Conservation (phyloP, 495 filamentous ascomycete genomes). For the Platismatia glauca region DNA sequence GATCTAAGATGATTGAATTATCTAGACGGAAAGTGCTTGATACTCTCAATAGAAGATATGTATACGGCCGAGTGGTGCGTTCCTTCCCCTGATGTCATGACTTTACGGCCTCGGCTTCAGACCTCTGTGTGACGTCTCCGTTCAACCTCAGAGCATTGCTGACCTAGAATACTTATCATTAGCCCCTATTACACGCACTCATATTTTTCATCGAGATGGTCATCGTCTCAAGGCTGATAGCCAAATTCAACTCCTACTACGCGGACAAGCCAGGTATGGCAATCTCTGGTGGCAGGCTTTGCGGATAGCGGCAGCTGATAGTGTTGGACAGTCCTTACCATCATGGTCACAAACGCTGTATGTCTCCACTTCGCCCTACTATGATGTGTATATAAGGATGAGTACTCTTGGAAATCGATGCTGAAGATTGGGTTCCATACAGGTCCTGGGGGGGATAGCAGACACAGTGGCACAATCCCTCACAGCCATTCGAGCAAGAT, state of each 20-base stretch:
- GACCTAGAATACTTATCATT: constrained; percentile 19
- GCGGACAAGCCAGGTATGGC: constrained; percentile 66
- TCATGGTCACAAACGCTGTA: constrained; percentile 97
- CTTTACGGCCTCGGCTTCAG: constrained; percentile 8
- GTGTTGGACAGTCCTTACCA: constrained; percentile 65
- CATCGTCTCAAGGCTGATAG: constrained; percentile 65
- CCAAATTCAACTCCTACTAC: constrained; percentile 92
- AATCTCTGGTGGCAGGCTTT: constrained; percentile 2
- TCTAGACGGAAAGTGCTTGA: constrained; percentile 53
- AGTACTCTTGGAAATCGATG: not conserved
- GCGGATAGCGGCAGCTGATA: constrained; percentile 24
- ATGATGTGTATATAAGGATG: not conserved
- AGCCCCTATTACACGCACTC: constrained; percentile 83
- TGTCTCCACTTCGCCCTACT: constrained; percentile 24
- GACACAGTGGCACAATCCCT: constrained; percentile 94
- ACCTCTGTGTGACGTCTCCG: constrained; percentile 7
- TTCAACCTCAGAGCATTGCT: constrained; percentile 15
- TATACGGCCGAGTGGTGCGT: constrained; percentile 73
- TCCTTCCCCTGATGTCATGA: constrained; percentile 15
- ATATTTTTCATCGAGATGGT: constrained; percentile 85
- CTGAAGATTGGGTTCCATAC: constrained; percentile 14
- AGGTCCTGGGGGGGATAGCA: constrained; percentile 81
- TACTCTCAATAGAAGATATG: constrained; percentile 65
- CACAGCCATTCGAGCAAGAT: constrained; percentile 66
- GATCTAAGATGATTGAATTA: constrained; percentile 35